Conservation (phyloP, 192 early-diverging fungal genomes). For the Kappamyces sp. region DNA sequence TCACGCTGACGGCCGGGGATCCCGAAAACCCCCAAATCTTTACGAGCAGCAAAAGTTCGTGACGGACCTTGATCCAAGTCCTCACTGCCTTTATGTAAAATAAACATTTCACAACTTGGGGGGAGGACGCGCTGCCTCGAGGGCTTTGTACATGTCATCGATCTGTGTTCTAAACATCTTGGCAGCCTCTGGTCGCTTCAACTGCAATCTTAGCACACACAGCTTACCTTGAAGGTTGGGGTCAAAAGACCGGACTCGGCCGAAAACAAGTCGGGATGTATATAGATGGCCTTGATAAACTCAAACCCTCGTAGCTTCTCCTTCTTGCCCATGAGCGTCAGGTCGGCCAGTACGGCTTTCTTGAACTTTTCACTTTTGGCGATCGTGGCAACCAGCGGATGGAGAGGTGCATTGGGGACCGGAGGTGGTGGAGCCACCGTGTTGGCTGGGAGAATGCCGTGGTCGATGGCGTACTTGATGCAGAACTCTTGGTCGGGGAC, state of each 20-base stretch:
- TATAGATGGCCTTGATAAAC: slow-evolving; percentile 68
- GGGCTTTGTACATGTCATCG: slow-evolving; percentile 53
- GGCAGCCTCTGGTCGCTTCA: slow-evolving; percentile 44
- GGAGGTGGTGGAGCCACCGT: slow-evolving; percentile 36
- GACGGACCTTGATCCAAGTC: too few relatives aligned
- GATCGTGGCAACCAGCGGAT: slow-evolving; percentile 25
- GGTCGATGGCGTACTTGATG: slow-evolving; percentile 29
- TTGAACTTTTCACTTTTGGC: slow-evolving; percentile 34
- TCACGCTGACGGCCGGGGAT: too few relatives aligned
- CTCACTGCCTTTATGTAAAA: too few relatives aligned
- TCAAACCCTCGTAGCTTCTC: slow-evolving; percentile 87
- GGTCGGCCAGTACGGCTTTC: slow-evolving; percentile 34
- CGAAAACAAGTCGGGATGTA: slow-evolving; percentile 69
- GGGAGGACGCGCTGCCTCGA: slow-evolving; percentile 23
- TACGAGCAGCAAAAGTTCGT: too few relatives aligned
- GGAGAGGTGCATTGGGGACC: slow-evolving; percentile 22
- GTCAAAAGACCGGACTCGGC: slow-evolving; percentile 68
- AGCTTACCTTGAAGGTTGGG: slow-evolving; percentile 55
- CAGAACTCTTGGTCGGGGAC: slow-evolving; percentile 60
- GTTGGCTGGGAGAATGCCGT: slow-evolving; percentile 31
- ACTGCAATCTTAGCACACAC: too few relatives aligned
- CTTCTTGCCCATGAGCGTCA: slow-evolving; percentile 57
- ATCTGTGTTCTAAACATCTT: slow-evolving; percentile 41
- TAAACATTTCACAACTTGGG: slow-evolving; percentile 21
- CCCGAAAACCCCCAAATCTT: too few relatives aligned